Conservation (phyloP, 176 grass and related monocot genomes). For the Hyparrhenia diplandra region DNA sequence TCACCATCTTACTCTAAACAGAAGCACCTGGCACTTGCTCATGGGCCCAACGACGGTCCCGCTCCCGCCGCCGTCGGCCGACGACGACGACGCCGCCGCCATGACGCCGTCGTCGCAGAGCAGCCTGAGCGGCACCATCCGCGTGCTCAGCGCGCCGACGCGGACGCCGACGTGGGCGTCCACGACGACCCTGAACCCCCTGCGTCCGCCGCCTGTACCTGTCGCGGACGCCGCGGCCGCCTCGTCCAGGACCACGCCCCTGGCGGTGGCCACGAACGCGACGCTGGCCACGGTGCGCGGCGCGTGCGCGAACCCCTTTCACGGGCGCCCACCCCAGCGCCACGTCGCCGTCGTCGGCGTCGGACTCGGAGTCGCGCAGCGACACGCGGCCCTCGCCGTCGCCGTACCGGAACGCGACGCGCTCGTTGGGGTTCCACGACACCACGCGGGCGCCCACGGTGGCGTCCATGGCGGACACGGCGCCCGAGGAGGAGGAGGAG, state of each 20-base stretch:
- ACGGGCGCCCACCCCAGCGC: constrained; percentile 51
- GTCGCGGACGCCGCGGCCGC: constrained; percentile 50
- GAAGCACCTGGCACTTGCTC: constrained; percentile 67
- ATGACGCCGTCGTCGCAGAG: constrained; percentile 51
- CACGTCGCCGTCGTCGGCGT: constrained; percentile 70
- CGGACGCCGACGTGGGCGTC: constrained; percentile 52
- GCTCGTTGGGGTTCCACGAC: constrained; percentile 68
- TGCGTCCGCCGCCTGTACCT: constrained; percentile 38
- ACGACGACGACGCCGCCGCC: constrained; percentile 35
- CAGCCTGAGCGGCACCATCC: constrained; percentile 63
- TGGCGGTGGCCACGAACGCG: constrained; percentile 34
- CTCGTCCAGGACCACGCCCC: constrained; percentile 79
- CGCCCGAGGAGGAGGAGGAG: neutral
- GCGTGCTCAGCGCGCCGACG: constrained; percentile 33
- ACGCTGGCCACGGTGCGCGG: constrained; percentile 38
- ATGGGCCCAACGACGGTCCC: constrained; percentile 14
- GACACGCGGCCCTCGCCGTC: constrained; percentile 50
- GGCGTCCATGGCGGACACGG: constrained; percentile 44
- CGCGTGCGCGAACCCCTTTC: constrained; percentile 39
- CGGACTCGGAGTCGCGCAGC: constrained; percentile 52
- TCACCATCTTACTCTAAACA: constrained; percentile 80
- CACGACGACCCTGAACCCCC: constrained; percentile 57
- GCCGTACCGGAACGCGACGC: constrained; percentile 57
- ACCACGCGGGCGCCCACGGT: constrained; percentile 33
- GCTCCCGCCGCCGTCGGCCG: neutral